These are phyloP conservation scores for Penicillium psychrofluorescens DNA, from an alignment of 495 filamentous ascomycete genomes.

Conservation along the genomic window DNA sequence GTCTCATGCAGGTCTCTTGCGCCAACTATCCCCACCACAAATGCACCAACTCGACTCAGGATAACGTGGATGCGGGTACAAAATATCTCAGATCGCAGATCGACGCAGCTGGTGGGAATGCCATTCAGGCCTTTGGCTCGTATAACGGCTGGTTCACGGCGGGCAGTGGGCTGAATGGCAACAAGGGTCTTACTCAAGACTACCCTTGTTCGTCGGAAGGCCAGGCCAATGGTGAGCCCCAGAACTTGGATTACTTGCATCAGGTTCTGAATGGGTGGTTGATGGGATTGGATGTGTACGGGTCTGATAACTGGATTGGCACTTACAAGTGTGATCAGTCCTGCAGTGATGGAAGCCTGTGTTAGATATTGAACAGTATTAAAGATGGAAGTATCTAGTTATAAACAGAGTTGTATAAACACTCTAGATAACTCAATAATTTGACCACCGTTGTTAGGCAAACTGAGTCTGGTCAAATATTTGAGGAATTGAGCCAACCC, in stretches of 20 bases:
- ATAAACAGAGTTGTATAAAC: too few species aligned
- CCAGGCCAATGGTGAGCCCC: constrained; percentile 19
- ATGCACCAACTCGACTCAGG: constrained; percentile 23
- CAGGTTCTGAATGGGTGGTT: constrained; percentile 26
- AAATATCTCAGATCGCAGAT: constrained; percentile 19
- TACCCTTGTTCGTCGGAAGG: constrained; percentile 26
- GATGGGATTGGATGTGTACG: constrained; percentile 20
- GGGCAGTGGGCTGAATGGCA: constrained; percentile 11
- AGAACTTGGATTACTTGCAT: constrained; percentile 25
- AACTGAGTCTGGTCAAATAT: too few species aligned
- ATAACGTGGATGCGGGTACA: constrained; percentile 28
- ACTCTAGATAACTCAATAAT: too few species aligned
- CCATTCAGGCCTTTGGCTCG: constrained; percentile 20
- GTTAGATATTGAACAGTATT: constrained; percentile 1
- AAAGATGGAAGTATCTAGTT: too few species aligned
- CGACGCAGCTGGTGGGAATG: constrained; percentile 16
- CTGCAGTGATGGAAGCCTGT: constrained; percentile 10
- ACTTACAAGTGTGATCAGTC: constrained; percentile 11
- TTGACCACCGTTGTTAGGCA: too few species aligned
- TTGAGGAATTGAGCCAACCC: neutral
- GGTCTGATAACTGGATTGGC: constrained; percentile 21
- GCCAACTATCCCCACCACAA: constrained; percentile 26
- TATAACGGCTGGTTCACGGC: constrained; percentile 30
- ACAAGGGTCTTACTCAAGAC: constrained; percentile 18
- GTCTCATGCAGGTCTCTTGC: constrained; percentile 30